Base-by-base conservation (phyloP, 306 rosid genomes). In the Rosa rugosa region DNA sequence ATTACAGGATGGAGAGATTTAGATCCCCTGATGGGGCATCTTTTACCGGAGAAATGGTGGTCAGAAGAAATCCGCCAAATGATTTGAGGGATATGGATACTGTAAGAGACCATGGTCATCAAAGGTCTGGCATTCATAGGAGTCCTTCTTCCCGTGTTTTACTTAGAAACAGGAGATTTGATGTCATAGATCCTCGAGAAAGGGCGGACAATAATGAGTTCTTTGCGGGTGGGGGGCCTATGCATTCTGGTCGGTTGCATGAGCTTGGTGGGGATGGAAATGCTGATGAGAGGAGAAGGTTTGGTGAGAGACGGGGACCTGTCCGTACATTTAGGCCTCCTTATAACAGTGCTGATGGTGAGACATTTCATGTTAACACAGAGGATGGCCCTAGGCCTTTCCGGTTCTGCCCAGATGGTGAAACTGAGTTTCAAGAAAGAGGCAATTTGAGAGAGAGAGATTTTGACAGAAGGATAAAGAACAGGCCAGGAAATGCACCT, bases 21-120 rank as follows among this genome's bases (percentile, higher is more conserved):
- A 92, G 97, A 84, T 91, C 95, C 56, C 99, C 97, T 7, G 92
- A 92, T 36, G 91, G 90, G 38, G 89, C 88, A 40, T 87, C 85
- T 82, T 91, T 91, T 63, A 64, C 83, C 4, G 86, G 89, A 54
- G 90, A 89, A 68, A 86, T 87, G 82, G 89, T 86, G 78, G 84
- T 83, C 31, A 87, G 97, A 80, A 89, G 97, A 83, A 89, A 85
- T 75, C 87, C 85, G 7, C 80, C 93, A 44, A 89, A 86, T 85
- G 94, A 92, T 34, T 59, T 84, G 73, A 92, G 98, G 87, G 92
- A 91, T 72, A 82, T 91, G 68, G 94, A 90, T 72, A 84, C 94
- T 78, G 91, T 89, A 34, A 86, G 92, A n/a, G 89, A 84, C 34
- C 89, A 81, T 75, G 97, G 93, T 23, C 95, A 88, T 89, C 86